Evolutionary conservation across 176 grass and related monocot species (phyloP).

Genomic region (Aegilops umbellulata): DNA sequence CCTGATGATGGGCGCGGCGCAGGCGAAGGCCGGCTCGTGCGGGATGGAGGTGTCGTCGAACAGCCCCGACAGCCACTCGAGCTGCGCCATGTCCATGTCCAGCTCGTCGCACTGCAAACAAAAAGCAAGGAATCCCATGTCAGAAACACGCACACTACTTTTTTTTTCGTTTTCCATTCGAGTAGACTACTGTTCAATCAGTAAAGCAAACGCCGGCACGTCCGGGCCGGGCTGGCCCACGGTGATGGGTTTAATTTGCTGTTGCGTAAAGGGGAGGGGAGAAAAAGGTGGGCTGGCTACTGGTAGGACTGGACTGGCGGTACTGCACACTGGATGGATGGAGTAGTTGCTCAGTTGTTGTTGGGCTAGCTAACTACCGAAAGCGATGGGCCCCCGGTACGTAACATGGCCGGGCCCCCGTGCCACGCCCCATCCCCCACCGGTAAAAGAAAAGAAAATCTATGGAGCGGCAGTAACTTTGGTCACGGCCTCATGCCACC

Average conservation of each 20-base stretch:
- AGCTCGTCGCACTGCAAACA: slow-evolving; percentile 73
- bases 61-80: slow-evolving; percentile 82
- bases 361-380: slow-evolving; percentile 39
- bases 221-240: not conserved
- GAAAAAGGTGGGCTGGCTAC: not conserved
- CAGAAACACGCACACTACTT: not conserved
- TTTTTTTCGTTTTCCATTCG: not conserved
- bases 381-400: slow-evolving; percentile 18
- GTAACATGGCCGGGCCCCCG: slow-evolving; percentile 15
- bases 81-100: slow-evolving; percentile 85
- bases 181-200: slow-evolving; percentile 1
- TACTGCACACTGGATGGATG: not conserved
- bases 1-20: slow-evolving; percentile 32
- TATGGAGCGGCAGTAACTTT: not conserved
- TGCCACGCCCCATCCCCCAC: not conserved
- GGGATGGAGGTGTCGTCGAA: slow-evolving; percentile 78
- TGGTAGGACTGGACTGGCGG: not conserved
- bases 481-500: slow-evolving; percentile 1
- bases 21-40: slow-evolving; percentile 39
- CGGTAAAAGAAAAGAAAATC: not conserved
- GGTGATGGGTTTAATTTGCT: slow-evolving; percentile 17
- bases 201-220: not conserved
- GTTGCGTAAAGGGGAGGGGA: slow-evolving; percentile 36
- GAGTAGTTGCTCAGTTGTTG: slow-evolving; percentile 40
- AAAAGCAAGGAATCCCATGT: slow-evolving; percentile 2